phyloP scores from a whole-genome alignment of 2,329 filamentous ascomycete species.

The Trichoderma sp. region DNA sequence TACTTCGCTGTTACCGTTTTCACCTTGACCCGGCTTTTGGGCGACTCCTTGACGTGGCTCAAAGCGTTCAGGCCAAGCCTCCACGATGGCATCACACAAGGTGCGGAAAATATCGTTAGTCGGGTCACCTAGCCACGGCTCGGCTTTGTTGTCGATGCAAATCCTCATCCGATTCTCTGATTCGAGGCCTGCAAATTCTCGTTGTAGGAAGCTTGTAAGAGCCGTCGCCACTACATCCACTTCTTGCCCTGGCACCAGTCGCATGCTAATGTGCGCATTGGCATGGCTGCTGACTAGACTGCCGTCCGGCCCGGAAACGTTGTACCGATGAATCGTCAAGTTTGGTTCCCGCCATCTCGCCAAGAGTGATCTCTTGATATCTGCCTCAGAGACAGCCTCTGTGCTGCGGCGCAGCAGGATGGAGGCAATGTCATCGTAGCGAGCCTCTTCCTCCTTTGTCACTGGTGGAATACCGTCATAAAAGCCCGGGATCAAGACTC shows the following conservation, averaged over 20 bases:
- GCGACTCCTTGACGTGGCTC: constrained; percentile 24
- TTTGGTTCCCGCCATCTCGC: constrained; percentile 94
- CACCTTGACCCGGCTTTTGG: background rate
- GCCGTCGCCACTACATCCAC: constrained; percentile 72
- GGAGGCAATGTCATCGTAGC: constrained; percentile 81
- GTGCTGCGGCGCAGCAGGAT: constrained; percentile 74
- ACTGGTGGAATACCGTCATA: constrained; percentile 81
- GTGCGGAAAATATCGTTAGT: constrained; percentile 89
- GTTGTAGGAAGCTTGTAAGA: constrained; percentile 66
- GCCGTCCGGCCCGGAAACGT: constrained; percentile 87
- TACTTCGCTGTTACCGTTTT: constrained; percentile 21
- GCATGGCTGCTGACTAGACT: constrained; percentile 90
- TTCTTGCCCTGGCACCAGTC: constrained; percentile 91
- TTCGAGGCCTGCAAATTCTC: constrained; percentile 71
- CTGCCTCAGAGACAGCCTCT: constrained; percentile 57
- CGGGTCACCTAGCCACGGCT: constrained; percentile 94
- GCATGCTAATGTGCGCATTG: constrained; percentile 83
- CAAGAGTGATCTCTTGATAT: constrained; percentile 84
- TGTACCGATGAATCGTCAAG: constrained; percentile 88
- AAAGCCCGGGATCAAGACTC: constrained; percentile 82
- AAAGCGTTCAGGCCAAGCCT: constrained; percentile 72
- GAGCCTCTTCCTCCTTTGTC: constrained; percentile 71
- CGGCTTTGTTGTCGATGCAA: constrained; percentile 87
- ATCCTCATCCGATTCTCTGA: constrained; percentile 81
- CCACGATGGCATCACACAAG: constrained; percentile 79